Base-by-base conservation (phyloP, 202 grass and related monocot species). In the Cymbopogon flexuosus region DNA sequence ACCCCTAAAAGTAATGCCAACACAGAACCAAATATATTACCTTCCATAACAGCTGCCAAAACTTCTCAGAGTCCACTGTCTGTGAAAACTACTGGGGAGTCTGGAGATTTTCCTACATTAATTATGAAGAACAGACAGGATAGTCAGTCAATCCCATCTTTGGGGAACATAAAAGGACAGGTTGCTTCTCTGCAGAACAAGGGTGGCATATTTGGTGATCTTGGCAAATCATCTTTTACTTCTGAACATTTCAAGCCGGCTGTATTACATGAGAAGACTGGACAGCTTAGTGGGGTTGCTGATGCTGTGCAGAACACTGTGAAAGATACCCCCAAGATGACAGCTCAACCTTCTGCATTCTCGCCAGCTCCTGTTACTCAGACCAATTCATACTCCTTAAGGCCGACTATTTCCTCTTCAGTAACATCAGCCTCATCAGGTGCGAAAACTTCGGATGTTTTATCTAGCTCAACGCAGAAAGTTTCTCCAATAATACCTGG, bases 221-320 rank as follows among this genome's bases (percentile, higher is more conserved):
- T 74, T 62, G 81, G 61, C 75, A 81, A 79, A 62, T 79, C 89
- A 43, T 84, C 90, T 89, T 76, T 86, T 43, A 83, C 88, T 78
- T 81, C 66, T 60, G 70, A 75, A 84, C 82, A 85, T 77, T 65
- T 69, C 70, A 70, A 84, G 56, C 46, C 81, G 65, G 54, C 49
- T 81, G 61, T 77, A 68, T 37, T 72, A 73, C 69, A 72, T 49
- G 85, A 71, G 52, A 89, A 77, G 72, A 74, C 67, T 78, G 82
- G 59, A 76, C 79, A 67, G 35, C 65, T 58, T 76, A 79, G 54
- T 70, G 68, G 69, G 43, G 59, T 73, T 33, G 71, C 51, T 65
- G 57, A 68, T 63, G 66, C 21, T 78, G 31, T 68, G 31, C 72
- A 78, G 39, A 81, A 54, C 68, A 70, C 65, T 42, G 71, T 46